phyloP scores from a whole-genome alignment of 78 protist species.

The Dictyostelium brefeldianum region DNA sequence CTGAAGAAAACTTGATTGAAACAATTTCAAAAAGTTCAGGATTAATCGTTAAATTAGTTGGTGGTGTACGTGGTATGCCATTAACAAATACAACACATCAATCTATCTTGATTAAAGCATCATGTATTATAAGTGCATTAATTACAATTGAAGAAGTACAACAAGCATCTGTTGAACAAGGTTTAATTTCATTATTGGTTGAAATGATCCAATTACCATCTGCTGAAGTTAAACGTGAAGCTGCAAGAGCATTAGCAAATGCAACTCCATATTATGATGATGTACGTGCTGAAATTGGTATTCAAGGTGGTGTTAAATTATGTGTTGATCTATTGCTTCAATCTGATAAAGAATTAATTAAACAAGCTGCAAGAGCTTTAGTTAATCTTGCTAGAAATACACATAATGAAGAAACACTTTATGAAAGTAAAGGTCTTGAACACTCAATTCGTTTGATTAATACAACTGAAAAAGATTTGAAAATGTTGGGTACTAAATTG shows the following conservation, averaged over 20 bases:
- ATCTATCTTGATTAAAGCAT: constrained; percentile 23
- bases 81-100: constrained; percentile 62
- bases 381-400: constrained; percentile 76
- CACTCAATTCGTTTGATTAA: constrained; percentile 66
- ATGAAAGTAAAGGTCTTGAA: constrained; percentile 67
- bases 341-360: constrained; percentile 57
- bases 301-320: constrained; percentile 62
- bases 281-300: constrained; percentile 75
- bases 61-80: constrained; percentile 65
- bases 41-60: constrained; percentile 12
- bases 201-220: constrained; percentile 32
- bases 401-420: constrained; percentile 59
- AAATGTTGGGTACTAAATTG: constrained; percentile 74
- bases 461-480: constrained; percentile 36
- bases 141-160: constrained; percentile 70
- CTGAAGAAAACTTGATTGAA: constrained; percentile 73
- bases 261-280: constrained; percentile 81
- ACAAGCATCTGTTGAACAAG: constrained; percentile 54
- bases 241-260: constrained; percentile 67
- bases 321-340: constrained; percentile 26
- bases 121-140: constrained; percentile 64
- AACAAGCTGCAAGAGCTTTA: constrained; percentile 71
- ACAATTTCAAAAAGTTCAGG: constrained; percentile 16
- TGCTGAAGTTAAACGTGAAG: constrained; percentile 45
- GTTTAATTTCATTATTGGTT: constrained; percentile 38